A percentile compares a stretch with the other conserved stretches of the same genome.
Evolutionary conservation across 176 grass and related monocot genomes (phyloP).

Genomic region (Typha latifolia): DNA sequence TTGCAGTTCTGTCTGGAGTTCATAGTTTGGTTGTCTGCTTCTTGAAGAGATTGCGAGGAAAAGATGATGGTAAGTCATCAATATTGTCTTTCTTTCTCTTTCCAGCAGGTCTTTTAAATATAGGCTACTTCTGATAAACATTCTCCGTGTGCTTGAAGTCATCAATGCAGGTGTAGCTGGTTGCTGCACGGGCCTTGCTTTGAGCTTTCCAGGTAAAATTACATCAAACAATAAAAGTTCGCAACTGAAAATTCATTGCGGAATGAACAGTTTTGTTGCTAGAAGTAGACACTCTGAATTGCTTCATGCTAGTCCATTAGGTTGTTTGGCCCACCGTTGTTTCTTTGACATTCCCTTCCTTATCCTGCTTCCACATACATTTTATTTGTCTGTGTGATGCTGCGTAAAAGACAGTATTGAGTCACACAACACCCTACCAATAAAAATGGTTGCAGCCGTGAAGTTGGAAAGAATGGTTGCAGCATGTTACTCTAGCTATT

Average conservation of each 20-base stretch:
- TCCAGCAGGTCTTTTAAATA: slow-evolving; percentile 8
- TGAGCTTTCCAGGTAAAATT: slow-evolving; percentile 84
- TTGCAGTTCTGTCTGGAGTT: slow-evolving; percentile 86
- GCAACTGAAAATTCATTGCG: not conserved
- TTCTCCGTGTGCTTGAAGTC: slow-evolving; percentile 33
- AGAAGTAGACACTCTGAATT: not conserved
- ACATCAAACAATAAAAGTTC: not conserved
- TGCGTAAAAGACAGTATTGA: too few relatives aligned
- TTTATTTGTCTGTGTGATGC: too few relatives aligned
- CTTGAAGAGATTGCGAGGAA: slow-evolving; percentile 76
- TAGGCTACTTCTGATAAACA: slow-evolving; percentile 21
- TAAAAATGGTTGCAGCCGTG: too few relatives aligned
- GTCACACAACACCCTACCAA: too few relatives aligned
- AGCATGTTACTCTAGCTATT: too few relatives aligned
- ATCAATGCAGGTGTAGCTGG: slow-evolving; percentile 82
- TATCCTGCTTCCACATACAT: too few relatives aligned
- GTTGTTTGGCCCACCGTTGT: too few relatives aligned
- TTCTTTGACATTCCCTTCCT: too few relatives aligned
- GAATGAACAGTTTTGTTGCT: not conserved
- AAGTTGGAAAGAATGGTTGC: too few relatives aligned
- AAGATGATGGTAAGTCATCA: slow-evolving; percentile 73
- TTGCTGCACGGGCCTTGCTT: slow-evolving; percentile 83
- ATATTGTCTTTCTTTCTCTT: not conserved
- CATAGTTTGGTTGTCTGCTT: slow-evolving; percentile 88
- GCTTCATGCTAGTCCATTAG: not conserved